phyloP scores from a whole-genome alignment of 495 filamentous ascomycete genomes.

The Talaromyces adpressus region DNA sequence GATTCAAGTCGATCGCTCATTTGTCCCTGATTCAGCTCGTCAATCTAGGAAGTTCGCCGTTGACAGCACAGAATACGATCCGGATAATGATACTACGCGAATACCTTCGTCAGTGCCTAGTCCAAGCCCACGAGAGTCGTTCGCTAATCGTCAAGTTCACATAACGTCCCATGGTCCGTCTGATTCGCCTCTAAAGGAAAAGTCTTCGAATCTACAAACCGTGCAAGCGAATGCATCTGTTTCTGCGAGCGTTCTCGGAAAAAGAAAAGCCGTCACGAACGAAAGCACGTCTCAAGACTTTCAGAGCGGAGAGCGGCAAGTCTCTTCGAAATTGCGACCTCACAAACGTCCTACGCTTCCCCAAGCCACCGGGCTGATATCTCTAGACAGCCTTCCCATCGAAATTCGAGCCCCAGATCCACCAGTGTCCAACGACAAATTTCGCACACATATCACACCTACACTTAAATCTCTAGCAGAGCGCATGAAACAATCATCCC shows the following conservation, averaged over 20 bases:
- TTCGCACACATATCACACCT: constrained; percentile 47
- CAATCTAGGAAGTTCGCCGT: neutral
- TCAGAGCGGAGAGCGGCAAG: neutral
- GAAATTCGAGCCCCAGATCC: constrained; percentile 41
- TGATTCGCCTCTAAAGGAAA: neutral
- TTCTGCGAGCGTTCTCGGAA: neutral
- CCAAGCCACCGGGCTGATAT: neutral
- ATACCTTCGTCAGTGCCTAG: constrained; percentile 10
- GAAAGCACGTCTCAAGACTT: neutral
- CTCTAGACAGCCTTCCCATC: constrained; percentile 15
- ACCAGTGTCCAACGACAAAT: constrained; percentile 27
- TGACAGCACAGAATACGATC: neutral
- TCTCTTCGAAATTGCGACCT: neutral
- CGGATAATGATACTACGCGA: neutral
- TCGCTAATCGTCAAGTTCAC: neutral
- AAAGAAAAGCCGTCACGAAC: constrained; percentile 1
- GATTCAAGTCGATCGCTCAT: constrained; percentile 8
- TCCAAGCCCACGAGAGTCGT: neutral
- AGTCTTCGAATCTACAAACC: neutral
- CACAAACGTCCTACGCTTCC: constrained; percentile 1
- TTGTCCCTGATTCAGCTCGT: neutral
- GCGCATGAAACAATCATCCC: constrained; percentile 41
- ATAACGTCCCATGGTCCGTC: neutral
- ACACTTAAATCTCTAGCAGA: constrained; percentile 43
- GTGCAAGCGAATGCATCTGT: neutral